Percentiles rank a stretch among this genome's conserved stretches.
These are phyloP conservation scores for Wickerhamiella galacta DNA, from an alignment of 805 yeast genomes.

Conservation along the genomic window DNA sequence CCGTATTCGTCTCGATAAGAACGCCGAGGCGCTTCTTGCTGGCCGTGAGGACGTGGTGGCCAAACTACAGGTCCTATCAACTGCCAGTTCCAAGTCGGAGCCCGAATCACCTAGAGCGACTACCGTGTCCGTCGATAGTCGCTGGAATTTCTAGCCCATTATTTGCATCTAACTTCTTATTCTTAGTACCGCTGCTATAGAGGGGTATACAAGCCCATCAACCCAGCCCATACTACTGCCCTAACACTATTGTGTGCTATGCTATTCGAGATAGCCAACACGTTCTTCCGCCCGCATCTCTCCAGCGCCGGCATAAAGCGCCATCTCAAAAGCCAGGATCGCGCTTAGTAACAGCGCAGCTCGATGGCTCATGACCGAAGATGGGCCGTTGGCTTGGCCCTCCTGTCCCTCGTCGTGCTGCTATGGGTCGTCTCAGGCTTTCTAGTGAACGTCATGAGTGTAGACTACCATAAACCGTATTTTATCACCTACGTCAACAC, in stretches of 20 bases:
- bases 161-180: background rate
- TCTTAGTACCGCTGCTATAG: too few relatives aligned
- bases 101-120: background rate
- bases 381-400: conserved; percentile 44
- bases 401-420: conserved; percentile 58
- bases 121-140: background rate
- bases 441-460: conserved; percentile 49
- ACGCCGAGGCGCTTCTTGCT: conserved; percentile 1
- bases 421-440: conserved; percentile 89
- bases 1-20: conserved; percentile 5
- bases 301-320: too few relatives aligned
- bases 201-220: too few relatives aligned
- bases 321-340: too few relatives aligned
- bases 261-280: too few relatives aligned
- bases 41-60: too few relatives aligned
- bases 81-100: background rate
- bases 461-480: conserved; percentile 71
- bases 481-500: conserved; percentile 86
- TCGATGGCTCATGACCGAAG: too few relatives aligned
- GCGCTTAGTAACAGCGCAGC: too few relatives aligned
- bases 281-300: too few relatives aligned
- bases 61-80: background rate
- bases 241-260: too few relatives aligned
- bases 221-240: too few relatives aligned
- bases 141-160: background rate